Evolutionary conservation across 441 rosid genomes (phyloP).

Genomic region (Syzygium syzygioides): DNA sequence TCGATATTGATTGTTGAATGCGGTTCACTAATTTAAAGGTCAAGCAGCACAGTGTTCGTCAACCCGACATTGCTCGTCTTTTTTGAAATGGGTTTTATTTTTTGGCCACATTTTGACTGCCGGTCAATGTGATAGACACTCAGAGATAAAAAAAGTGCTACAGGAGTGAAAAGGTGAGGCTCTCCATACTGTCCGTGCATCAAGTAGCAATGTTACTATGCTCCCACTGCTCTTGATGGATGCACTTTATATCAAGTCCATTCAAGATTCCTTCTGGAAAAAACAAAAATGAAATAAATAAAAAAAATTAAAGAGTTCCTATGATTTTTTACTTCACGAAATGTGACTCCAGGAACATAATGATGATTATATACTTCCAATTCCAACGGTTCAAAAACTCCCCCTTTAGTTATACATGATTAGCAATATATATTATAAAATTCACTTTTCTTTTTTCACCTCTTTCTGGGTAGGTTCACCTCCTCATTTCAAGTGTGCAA

Average conservation of each 20-base stretch:
- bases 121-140: not conserved
- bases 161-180: not conserved
- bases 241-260: not conserved
- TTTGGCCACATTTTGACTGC: not conserved
- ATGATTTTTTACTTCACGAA: not conserved
- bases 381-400: not conserved
- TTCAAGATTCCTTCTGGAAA: not conserved
- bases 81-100: not conserved
- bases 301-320: not conserved
- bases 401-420: not conserved
- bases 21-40: not conserved
- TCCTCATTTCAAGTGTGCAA: not conserved
- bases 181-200: not conserved
- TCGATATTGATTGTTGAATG: not conserved
- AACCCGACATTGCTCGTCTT: not conserved
- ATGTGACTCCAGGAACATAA: not conserved
- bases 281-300: not conserved
- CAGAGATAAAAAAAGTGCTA: not conserved
- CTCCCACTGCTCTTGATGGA: not conserved
- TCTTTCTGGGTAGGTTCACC: not conserved
- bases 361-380: not conserved
- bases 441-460: not conserved
- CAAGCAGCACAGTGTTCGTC: not conserved
- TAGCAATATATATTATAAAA: not conserved
- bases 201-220: not conserved